Conservation (phyloP, 305 asterid genomes). For the Petunia hybrid region DNA sequence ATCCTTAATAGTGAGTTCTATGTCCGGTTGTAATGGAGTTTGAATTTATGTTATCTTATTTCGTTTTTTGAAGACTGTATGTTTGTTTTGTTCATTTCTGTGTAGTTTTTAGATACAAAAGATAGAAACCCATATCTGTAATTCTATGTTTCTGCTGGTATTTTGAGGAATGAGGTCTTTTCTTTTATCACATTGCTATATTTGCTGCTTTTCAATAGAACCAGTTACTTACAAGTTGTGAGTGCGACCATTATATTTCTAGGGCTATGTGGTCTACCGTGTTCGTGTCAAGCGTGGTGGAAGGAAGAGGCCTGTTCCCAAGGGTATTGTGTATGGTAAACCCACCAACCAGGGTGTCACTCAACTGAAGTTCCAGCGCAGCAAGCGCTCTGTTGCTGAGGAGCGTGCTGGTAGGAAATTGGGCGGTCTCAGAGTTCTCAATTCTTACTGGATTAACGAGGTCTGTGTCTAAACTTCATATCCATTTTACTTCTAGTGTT, state of each 20-base stretch:
- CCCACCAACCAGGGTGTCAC: constrained; percentile 52
- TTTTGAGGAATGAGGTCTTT: neutral
- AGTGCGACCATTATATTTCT: neutral
- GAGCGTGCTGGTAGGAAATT: constrained; percentile 51
- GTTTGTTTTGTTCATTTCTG: neutral
- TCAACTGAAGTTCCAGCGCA: constrained; percentile 46
- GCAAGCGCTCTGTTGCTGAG: constrained; percentile 52
- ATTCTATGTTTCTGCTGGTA: neutral
- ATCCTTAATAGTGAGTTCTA: neutral
- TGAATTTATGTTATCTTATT: neutral
- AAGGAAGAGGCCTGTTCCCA: constrained; percentile 50
- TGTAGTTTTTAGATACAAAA: neutral
- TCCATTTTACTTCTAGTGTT: neutral
- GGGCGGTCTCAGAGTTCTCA: constrained; percentile 45
- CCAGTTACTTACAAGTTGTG: neutral
- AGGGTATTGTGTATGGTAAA: constrained; percentile 52
- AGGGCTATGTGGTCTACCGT: constrained; percentile 50
- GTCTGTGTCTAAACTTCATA: neutral
- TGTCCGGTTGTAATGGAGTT: neutral
- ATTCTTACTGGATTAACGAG: constrained; percentile 51
- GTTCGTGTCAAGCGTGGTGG: constrained; percentile 51
- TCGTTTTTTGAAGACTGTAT: neutral
- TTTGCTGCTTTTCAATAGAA: neutral
- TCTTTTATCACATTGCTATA: neutral
- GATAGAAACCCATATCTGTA: neutral